Evolutionary conservation across 2,329 filamentous ascomycete genomes (phyloP).

Genomic region (Fusarium heterosporum): DNA sequence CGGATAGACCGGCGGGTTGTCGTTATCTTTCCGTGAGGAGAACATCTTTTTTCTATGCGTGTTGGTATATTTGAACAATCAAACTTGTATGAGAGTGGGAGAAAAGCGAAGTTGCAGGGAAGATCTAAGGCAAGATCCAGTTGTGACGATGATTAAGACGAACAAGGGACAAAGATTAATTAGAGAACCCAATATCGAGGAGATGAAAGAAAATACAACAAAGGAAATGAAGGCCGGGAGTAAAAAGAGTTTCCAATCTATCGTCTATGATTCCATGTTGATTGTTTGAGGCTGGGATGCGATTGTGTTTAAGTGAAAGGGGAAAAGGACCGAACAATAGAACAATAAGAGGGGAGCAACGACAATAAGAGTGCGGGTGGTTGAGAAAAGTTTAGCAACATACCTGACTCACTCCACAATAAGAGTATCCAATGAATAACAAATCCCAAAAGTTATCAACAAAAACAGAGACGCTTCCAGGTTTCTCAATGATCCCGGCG

Average conservation of each 20-base stretch:
- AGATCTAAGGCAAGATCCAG: constrained; percentile 6
- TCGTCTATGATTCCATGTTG: constrained; percentile 46
- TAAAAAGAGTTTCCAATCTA: constrained; percentile 35
- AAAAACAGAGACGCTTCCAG: constrained; percentile 29
- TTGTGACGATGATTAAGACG: constrained; percentile 25
- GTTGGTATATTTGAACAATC: constrained; percentile 44
- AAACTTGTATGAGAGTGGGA: constrained; percentile 19
- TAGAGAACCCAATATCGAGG: constrained; percentile 22
- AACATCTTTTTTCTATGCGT: constrained; percentile 53
- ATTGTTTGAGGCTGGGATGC: constrained; percentile 28
- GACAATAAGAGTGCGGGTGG: constrained; percentile 46
- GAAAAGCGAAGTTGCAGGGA: constrained; percentile 17
- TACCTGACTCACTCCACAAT: constrained; percentile 44
- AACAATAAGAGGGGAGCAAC: constrained; percentile 33
- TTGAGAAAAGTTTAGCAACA: constrained; percentile 28
- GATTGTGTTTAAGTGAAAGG: constrained; percentile 29
- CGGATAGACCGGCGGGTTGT: constrained; percentile 50
- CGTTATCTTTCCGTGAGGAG: constrained; percentile 50
- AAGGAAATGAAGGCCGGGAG: constrained; percentile 36
- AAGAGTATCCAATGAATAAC: constrained; percentile 38
- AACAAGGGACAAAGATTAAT: constrained; percentile 29
- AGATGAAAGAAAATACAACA: constrained; percentile 36
- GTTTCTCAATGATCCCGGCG: constrained; percentile 35
- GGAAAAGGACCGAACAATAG: constrained; percentile 31
- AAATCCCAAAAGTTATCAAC: constrained; percentile 23